Conservation (phyloP, 306 rosid genomes). For the Cicer cuneatum region DNA sequence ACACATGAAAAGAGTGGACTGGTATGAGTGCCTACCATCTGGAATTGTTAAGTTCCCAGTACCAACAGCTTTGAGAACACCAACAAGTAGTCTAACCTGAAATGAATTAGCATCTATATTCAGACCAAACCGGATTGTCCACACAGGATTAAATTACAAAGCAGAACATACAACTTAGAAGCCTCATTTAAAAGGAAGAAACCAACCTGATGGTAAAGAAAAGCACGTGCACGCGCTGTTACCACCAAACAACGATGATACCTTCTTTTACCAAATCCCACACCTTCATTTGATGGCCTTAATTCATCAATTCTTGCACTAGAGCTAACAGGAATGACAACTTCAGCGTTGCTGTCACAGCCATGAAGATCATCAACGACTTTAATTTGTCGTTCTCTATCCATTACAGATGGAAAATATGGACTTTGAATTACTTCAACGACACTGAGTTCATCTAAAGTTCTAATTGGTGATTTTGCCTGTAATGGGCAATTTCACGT, state of each 20-base stretch:
- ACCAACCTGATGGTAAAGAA: conserved; percentile 93
- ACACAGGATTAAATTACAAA: conserved; percentile 16
- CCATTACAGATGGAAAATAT: conserved; percentile 69
- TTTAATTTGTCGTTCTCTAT: conserved; percentile 55
- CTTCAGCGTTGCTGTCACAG: conserved; percentile 41
- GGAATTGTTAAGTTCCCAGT: conserved; percentile 64
- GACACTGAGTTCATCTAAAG: conserved; percentile 82
- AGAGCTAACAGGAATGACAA: conserved; percentile 42
- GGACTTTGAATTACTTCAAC: conserved; percentile 68
- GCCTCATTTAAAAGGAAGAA: conserved; percentile 27
- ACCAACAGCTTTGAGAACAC: conserved; percentile 86
- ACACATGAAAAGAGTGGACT: not conserved
- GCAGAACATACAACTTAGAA: conserved; percentile 26
- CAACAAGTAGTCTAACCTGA: conserved; percentile 92
- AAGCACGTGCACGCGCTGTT: conserved; percentile 81
- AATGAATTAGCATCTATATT: conserved; percentile 18
- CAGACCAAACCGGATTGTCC: conserved; percentile 26
- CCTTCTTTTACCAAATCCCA: conserved; percentile 78
- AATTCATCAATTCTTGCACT: conserved; percentile 37
- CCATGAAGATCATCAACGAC: conserved; percentile 45
- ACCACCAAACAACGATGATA: conserved; percentile 73
- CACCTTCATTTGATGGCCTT: conserved; percentile 43
- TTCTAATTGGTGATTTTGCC: conserved; percentile 92
- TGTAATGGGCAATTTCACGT: conserved; percentile 46
- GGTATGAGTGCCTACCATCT: conserved; percentile 69